Evolutionary conservation across 2,329 filamentous ascomycete genomes (phyloP).

Genomic region (Sporothrix schenckii): DNA sequence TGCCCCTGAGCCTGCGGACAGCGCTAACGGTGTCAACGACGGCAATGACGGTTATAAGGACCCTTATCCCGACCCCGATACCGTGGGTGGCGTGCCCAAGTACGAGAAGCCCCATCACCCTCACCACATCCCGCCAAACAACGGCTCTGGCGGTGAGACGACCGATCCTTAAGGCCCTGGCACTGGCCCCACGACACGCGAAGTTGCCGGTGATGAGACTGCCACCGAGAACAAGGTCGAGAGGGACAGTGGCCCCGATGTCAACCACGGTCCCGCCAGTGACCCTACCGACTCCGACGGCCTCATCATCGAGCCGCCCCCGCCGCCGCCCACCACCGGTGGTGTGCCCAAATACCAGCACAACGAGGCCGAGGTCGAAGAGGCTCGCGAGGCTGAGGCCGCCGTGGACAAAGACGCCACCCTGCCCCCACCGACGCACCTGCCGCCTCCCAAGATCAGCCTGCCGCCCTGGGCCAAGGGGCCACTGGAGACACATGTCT

Average conservation of each 20-base stretch:
- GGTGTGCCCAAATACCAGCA: neutral
- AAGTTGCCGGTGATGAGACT: neutral
- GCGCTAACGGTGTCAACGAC: no score
- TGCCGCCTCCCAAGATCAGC: neutral
- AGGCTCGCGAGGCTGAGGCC: no score
- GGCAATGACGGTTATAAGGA: no score
- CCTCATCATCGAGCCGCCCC: neutral
- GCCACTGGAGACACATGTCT: no score
- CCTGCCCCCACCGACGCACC: neutral
- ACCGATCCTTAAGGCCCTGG: no score
- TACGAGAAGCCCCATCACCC: no score
- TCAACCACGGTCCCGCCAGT: neutral
- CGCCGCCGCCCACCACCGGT: neutral
- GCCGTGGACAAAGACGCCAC: neutral
- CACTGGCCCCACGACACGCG: no score
- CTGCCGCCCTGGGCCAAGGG: neutral
- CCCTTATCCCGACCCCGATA: no score
- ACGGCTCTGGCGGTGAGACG: no score
- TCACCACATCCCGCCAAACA: no score
- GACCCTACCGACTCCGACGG: neutral
- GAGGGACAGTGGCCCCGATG: neutral
- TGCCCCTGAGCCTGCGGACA: no score
- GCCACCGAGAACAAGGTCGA: neutral
- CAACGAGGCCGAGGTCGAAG: neutral
- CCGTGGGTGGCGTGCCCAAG: no score